Evolutionary conservation across 2,329 filamentous ascomycete genomes (phyloP).

Genomic region (Pseudogymnoascus sp.): DNA sequence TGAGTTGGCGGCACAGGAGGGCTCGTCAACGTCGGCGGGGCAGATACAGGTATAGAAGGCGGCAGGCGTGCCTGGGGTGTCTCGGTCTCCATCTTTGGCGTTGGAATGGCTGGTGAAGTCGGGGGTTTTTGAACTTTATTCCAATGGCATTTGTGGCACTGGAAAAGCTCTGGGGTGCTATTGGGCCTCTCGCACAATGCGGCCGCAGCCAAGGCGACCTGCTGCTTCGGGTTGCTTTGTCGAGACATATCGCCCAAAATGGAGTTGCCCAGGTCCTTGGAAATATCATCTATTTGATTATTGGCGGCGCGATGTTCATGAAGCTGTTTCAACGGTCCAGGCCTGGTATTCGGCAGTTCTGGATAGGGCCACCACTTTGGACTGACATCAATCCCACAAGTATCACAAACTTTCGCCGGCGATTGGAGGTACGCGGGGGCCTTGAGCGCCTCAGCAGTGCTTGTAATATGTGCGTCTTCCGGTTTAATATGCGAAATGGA

Average conservation of each 20-base stretch:
- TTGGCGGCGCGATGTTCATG: conserved; percentile 36
- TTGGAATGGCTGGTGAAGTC: conserved; percentile 6
- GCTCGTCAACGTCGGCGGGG: conserved; percentile 18
- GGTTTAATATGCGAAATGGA: conserved; percentile 22
- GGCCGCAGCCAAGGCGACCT: conserved; percentile 27
- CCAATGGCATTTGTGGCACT: conserved; percentile 66
- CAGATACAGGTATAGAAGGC: conserved; percentile 13
- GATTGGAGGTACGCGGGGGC: background rate
- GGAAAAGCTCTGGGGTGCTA: conserved; percentile 34
- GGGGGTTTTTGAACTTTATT: conserved; percentile 36
- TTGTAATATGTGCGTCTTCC: conserved; percentile 17
- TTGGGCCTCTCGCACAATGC: conserved; percentile 24
- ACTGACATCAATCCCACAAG: conserved; percentile 61
- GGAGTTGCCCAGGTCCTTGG: background rate
- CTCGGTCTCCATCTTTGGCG: conserved; percentile 15
- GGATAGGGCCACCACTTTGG: conserved; percentile 58
- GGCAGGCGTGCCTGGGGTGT: conserved; percentile 14
- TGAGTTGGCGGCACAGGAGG: conserved; percentile 25
- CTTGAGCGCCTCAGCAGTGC: background rate
- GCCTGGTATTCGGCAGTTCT: conserved; percentile 5
- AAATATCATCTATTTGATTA: conserved; percentile 4
- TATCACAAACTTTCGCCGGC: conserved; percentile 49
- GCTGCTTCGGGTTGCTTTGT: conserved; percentile 7
- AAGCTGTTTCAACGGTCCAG: conserved; percentile 31
- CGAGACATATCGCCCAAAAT: background rate